Conservation (phyloP, 306 rosid genomes). For the Medicago arabica region DNA sequence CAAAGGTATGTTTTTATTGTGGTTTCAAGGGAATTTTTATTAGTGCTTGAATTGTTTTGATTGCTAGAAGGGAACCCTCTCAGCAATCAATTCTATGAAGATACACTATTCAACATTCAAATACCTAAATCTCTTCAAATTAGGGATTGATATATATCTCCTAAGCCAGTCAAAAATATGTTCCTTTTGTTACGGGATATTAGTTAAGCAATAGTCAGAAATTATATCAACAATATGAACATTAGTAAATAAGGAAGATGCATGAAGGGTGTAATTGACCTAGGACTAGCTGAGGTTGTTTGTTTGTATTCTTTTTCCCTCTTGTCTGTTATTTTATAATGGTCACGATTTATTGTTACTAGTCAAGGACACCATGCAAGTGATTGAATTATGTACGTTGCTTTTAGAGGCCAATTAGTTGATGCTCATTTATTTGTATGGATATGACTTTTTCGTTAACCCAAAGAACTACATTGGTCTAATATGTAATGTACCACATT, state of each 20-base stretch:
- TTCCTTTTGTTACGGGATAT: not conserved
- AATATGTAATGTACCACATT: not conserved
- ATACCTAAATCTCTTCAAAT: not conserved
- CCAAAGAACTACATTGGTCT: not conserved
- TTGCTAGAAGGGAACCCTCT: not conserved
- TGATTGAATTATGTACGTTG: not conserved
- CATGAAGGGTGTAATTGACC: not conserved
- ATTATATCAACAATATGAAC: not conserved
- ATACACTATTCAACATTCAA: slow-evolving; percentile 7
- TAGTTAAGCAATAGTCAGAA: slow-evolving; percentile 4
- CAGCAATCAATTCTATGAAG: not conserved
- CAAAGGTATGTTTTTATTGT: not conserved
- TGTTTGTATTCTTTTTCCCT: not conserved
- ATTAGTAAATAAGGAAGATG: slow-evolving; percentile 28
- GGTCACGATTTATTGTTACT: slow-evolving; percentile 8
- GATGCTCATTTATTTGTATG: not conserved
- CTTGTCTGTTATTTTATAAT: slow-evolving; percentile 4
- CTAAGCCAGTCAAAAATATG: not conserved
- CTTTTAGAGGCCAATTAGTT: slow-evolving; percentile 26
- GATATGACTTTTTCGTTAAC: slow-evolving; percentile 28
- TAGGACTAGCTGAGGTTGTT: not conserved
- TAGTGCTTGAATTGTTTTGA: not conserved
- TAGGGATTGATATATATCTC: slow-evolving; percentile 9
- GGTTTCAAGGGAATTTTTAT: slow-evolving; percentile 9
- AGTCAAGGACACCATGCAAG: slow-evolving; percentile 5